Evolutionary conservation across 129 eudicot species (phyloP).

Genomic region (Arctium minus): DNA sequence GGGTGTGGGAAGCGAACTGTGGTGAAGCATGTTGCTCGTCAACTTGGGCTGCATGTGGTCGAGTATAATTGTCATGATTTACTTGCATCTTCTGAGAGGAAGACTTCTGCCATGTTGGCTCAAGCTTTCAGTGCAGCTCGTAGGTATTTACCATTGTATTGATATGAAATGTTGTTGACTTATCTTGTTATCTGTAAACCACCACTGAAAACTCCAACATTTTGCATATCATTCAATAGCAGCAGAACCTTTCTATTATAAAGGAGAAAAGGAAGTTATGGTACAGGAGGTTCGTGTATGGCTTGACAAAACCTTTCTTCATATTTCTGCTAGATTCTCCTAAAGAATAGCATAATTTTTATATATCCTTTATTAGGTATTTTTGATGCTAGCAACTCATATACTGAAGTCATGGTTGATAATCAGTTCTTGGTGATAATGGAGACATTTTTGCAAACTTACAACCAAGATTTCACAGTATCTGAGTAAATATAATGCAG

Average conservation of each 20-base stretch:
- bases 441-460: too few species aligned
- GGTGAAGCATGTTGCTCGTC: constrained; percentile 73
- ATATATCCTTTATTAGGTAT: too few species aligned
- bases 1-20: constrained; percentile 95
- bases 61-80: constrained; percentile 78
- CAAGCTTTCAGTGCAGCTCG: constrained; percentile 80
- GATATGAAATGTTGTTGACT: constrained; percentile 6
- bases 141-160: constrained; percentile 45
- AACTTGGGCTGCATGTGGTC: constrained; percentile 85
- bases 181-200: neutral
- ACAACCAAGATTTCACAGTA: too few species aligned
- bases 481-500: too few species aligned
- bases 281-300: neutral
- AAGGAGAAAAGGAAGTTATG: neutral
- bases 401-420: too few species aligned
- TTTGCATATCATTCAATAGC: neutral
- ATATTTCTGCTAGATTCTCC: too few species aligned
- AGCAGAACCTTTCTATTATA: neutral
- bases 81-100: constrained; percentile 73
- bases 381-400: too few species aligned
- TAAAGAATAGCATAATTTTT: too few species aligned
- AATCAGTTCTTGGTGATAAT: too few species aligned
- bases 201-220: neutral
- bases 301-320: too few species aligned
- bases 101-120: constrained; percentile 59